Percentiles rank a stretch among this genome's conserved stretches.
These are phyloP conservation scores for Beta lomatogona DNA, from an alignment of 179 eudicot species.

Conservation along the genomic window DNA sequence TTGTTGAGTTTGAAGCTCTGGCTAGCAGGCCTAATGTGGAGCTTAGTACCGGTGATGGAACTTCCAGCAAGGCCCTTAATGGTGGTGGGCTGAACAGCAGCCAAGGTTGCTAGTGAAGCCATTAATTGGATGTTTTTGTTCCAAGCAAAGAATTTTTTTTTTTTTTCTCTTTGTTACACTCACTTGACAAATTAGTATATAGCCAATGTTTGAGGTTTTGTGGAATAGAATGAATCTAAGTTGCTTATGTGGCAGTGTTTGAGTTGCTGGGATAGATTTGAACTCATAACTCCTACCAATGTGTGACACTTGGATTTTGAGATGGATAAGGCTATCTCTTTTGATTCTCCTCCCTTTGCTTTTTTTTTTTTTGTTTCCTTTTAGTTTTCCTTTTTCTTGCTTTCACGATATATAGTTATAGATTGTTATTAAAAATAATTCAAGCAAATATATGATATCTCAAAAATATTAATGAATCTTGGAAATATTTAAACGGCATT, in stretches of 20 bases:
- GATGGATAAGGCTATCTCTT: conserved; percentile 61
- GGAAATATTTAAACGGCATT: too few relatives aligned
- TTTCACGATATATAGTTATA: not conserved
- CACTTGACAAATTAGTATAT: conserved; percentile 19
- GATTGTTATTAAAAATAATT: too few relatives aligned
- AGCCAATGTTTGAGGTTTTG: conserved; percentile 19
- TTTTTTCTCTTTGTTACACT: not conserved
- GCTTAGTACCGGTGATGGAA: conserved; percentile 78
- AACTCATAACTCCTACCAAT: conserved; percentile 25
- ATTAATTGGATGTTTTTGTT: conserved; percentile 12
- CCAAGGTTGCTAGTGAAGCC: conserved; percentile 68
- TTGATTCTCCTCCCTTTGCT: conserved; percentile 25
- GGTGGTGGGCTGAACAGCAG: conserved; percentile 71
- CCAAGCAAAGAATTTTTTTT: not conserved
- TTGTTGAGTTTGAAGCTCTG: conserved; percentile 41
- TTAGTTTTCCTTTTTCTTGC: not conserved
- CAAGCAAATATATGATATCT: too few relatives aligned
- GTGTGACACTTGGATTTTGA: conserved; percentile 43
- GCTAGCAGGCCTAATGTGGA: conserved; percentile 58
- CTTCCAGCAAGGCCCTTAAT: conserved; percentile 90
- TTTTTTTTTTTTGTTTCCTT: not conserved
- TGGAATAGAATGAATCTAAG: conserved; percentile 27
- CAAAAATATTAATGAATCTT: too few relatives aligned
- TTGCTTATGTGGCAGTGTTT: conserved; percentile 24
- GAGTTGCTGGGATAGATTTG: conserved; percentile 32